Base-by-base conservation (phyloP, 176 grass and related monocot species). In the Cocos nucifera region DNA sequence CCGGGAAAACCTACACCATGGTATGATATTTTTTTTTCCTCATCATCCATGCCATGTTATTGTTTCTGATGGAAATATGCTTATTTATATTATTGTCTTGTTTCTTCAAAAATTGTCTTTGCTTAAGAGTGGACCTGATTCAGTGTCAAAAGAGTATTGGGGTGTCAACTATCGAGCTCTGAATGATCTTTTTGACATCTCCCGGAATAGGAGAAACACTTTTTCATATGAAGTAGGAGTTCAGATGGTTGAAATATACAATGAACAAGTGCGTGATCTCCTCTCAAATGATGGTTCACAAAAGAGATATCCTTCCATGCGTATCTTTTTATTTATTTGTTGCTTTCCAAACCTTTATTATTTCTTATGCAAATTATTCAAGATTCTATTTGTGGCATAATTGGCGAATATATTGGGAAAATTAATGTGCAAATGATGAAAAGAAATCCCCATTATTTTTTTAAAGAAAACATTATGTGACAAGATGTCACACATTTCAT, bases 241-340 rank as follows among this genome's bases (percentile, higher is more conserved):
- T 55, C 94, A 99, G 57, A 99, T 99, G 94, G 88, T 99, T 78
- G 88, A 99, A 65, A 93, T 99, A 79, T 99, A 99, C 72, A 99
- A 99, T 3, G 94, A 99, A 68, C 94, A 99, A 99, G 82, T 99
- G 55, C 79, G 88, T 2, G 94, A 99, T 83, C 88, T 99, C 74
- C 79, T 99, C 16, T 88, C 82, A 63, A 89, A 80, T 72, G 82
- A 92, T 70, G 64, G 85, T 71, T 70, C 74, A 58, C 94, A 93
- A 54, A 99, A 93, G 82, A 89, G 82, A 99, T 99, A 99, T 99
- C 94, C 94, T 93, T 81, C n/a, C 8, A 44, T 44, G 35, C 23
- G 25, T 17, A 39, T 19, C 24, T 29, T 61, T 59, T 61, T 61
- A 16, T 32, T 44, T 44, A 44, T 44, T 10, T 44, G 12, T 44